Conservation (phyloP, 2,329 filamentous ascomycete species). For the Trichophyton simii region DNA sequence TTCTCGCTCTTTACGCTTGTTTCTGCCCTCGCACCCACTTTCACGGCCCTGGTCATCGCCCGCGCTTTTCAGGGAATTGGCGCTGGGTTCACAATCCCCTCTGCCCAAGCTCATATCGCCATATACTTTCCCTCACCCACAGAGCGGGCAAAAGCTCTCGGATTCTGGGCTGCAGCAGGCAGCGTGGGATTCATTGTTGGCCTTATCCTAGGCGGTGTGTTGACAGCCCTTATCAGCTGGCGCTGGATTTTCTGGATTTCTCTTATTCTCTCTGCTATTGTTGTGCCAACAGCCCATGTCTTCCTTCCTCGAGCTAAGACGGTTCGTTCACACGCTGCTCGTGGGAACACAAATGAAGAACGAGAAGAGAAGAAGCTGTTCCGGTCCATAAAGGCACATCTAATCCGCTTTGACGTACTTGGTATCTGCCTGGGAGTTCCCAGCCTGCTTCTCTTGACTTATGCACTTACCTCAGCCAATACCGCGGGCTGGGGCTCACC, state of each 20-base stretch:
- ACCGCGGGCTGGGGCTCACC: background rate
- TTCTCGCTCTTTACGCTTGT: background rate
- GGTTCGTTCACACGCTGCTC: background rate
- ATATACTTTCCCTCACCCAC: background rate
- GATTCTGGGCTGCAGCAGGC: background rate
- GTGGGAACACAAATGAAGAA: background rate
- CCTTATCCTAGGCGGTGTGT: background rate
- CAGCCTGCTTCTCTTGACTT: background rate
- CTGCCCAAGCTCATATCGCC: background rate
- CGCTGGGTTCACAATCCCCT: background rate
- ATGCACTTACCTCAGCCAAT: background rate
- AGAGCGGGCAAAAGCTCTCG: background rate
- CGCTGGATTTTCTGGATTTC: conserved; percentile 1
- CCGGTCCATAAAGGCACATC: background rate
- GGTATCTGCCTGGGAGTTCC: background rate
- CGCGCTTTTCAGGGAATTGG: background rate
- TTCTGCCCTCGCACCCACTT: background rate
- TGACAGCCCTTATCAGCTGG: background rate
- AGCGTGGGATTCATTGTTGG: background rate
- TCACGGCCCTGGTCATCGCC: background rate
- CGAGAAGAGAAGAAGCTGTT: background rate
- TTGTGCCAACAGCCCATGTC: background rate
- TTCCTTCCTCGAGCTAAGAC: background rate
- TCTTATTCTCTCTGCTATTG: background rate
- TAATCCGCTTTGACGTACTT: background rate